Conservation (phyloP, 495 filamentous ascomycete genomes). For the Elasticomyces elasticus region DNA sequence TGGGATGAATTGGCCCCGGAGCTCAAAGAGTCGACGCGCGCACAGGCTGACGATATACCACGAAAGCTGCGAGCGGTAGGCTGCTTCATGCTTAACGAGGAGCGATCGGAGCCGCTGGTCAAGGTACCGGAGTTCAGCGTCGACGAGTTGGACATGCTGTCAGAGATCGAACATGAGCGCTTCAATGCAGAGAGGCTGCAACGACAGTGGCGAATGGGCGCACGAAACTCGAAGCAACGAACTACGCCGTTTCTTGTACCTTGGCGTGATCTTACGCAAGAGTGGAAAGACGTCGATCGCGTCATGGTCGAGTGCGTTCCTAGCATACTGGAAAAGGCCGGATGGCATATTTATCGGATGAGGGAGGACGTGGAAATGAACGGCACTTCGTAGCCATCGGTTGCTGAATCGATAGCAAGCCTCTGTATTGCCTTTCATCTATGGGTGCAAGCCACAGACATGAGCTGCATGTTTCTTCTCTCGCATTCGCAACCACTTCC, state of each 20-base stretch:
- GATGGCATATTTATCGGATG: constrained; percentile 21
- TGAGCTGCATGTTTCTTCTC: no score
- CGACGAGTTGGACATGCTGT: constrained; percentile 18
- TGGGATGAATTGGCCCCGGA: constrained; percentile 23
- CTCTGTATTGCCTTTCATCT: no score
- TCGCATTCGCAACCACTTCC: no score
- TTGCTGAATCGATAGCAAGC: no score
- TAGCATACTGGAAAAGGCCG: constrained; percentile 13
- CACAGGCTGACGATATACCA: constrained; percentile 24
- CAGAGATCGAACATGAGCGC: constrained; percentile 23
- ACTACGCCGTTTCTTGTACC: constrained; percentile 22
- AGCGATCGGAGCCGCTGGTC: constrained; percentile 14
- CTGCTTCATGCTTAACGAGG: constrained; percentile 22
- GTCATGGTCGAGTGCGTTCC: constrained; percentile 25
- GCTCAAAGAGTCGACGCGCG: constrained; percentile 23
- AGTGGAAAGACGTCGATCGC: constrained; percentile 25
- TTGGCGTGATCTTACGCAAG: constrained; percentile 21
- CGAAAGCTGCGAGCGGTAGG: constrained; percentile 22
- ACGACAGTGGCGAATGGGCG: constrained; percentile 20
- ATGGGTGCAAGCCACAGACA: no score
- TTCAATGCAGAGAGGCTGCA: constrained; percentile 24
- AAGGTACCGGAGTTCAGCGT: constrained; percentile 14
- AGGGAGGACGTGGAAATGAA: constrained; percentile 7
- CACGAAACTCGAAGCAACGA: constrained; percentile 17
- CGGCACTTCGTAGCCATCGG: no score